Conservation (phyloP, 2,329 filamentous ascomycete species). For the Zymoseptoria ardabiliae region DNA sequence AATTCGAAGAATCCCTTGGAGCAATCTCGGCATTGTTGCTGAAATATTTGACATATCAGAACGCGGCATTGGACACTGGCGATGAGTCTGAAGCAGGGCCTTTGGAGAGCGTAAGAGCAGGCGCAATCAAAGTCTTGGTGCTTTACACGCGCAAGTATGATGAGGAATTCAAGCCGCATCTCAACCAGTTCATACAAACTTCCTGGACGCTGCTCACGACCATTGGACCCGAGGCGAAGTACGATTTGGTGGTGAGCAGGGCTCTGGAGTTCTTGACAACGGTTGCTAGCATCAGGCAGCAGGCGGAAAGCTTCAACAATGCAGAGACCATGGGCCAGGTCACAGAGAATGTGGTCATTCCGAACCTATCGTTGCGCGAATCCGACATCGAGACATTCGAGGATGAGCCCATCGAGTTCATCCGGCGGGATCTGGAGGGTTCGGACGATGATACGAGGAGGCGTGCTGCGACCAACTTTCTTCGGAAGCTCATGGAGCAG, state of each 20-base stretch:
- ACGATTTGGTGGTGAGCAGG: constrained; percentile 89
- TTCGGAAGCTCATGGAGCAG: constrained; percentile 78
- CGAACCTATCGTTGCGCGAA: constrained; percentile 84
- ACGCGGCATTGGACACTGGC: constrained; percentile 70
- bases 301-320: constrained; percentile 80
- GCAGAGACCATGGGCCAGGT: constrained; percentile 74
- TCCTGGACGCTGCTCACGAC: constrained; percentile 88
- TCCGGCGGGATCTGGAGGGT: constrained; percentile 86
- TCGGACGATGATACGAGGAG: constrained; percentile 92
- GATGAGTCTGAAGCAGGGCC: constrained; percentile 85
- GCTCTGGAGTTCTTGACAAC: constrained; percentile 91
- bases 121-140: constrained; percentile 84
- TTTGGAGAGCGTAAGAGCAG: constrained; percentile 80
- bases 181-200: constrained; percentile 65
- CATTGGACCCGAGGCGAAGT: constrained; percentile 80
- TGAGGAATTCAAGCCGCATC: constrained; percentile 77
- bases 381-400: constrained; percentile 95
- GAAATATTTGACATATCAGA: constrained; percentile 89
- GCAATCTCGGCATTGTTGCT: constrained; percentile 73
- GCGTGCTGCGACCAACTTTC: constrained; percentile 88
- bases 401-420: constrained; percentile 98
- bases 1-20: constrained; percentile 82
- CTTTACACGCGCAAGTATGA: constrained; percentile 93
- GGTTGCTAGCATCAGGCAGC: constrained; percentile 67
- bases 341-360: constrained; percentile 90